Percentiles rank a stretch among this genome's conserved stretches.
These are phyloP conservation scores for Termitomyces sp. DNA, from an alignment of 768 basidiomycete genomes.

Conservation along the genomic window DNA sequence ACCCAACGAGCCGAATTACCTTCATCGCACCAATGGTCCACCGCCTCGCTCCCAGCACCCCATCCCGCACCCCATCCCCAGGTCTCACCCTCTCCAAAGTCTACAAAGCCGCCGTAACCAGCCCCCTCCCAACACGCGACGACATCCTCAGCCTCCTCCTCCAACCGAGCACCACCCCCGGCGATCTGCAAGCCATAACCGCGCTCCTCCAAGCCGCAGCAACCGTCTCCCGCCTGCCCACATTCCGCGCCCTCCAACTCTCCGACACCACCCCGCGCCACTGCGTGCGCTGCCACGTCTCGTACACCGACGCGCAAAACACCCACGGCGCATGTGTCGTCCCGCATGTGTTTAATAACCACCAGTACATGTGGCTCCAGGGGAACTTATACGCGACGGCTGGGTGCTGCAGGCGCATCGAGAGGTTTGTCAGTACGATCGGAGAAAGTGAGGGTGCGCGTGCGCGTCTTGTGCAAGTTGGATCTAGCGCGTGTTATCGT, in stretches of 20 bases:
- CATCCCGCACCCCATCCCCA: not conserved
- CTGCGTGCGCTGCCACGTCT: constrained; percentile 16
- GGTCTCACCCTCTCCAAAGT: not conserved
- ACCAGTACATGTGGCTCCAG: not conserved
- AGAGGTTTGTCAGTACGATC: constrained; percentile 4
- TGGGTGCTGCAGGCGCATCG: constrained; percentile 2
- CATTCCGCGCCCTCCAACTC: constrained; percentile 7
- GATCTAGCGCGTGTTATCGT: constrained; percentile 6
- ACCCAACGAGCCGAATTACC: not conserved
- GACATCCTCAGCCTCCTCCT: constrained; percentile 14
- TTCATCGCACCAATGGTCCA: not conserved
- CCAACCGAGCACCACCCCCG: not conserved
- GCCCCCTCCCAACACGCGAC: constrained; percentile 1
- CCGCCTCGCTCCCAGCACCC: not conserved
- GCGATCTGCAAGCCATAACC: constrained; percentile 8
- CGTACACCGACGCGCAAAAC: constrained; percentile 13
- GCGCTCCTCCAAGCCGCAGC: constrained; percentile 7
- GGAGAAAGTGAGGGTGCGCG: constrained; percentile 1
- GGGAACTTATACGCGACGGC: not conserved
- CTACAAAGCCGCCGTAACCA: constrained; percentile 5
- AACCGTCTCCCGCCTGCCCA: constrained; percentile 1
- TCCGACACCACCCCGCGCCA: constrained; percentile 8
- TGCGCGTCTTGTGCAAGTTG: constrained; percentile 4
- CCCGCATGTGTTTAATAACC: constrained; percentile 12
- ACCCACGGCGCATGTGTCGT: constrained; percentile 9